Base-by-base conservation (phyloP, 2,329 filamentous ascomycete species). In the Fusarium albidum region DNA sequence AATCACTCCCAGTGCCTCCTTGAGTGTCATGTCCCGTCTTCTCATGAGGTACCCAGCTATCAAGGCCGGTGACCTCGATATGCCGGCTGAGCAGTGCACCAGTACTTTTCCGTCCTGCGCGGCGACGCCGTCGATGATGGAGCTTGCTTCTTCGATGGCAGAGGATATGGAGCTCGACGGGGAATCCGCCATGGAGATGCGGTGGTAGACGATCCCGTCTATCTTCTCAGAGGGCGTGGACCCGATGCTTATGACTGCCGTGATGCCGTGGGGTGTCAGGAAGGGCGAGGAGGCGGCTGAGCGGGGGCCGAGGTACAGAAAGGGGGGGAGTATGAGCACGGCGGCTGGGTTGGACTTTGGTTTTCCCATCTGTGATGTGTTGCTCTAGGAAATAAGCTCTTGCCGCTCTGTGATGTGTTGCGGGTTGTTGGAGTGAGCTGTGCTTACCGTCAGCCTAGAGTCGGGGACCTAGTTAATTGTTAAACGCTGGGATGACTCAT, bases 101-200 rank as follows among this genome's bases (percentile, higher is more conserved):
- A 43, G 13, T 1, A 43, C 28, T 12, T 32, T 43, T 33, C 28
- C 29, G 11, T 12, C 18, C 32, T 17, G 12, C 12, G 9, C 29
- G 29, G 40, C 27, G 10, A 33, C 28, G 18, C 18, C 10, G 18
- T 26, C 13, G 14, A 43, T 25, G 3, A 43, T 43, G 10, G 25
- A 14, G 6, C 3, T 4, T 6, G 29, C 27, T 25, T 9, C n/a
- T 33, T 33, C 15, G 9, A 32, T 25, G 5, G 27, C 5, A 15
- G 25, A 28, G 17, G 28, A 25, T 43, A 43, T 43, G 6, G 40
- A 11, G 5, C 28, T 9, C 8, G 40, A 43, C 4, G 28, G 12
- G 2, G 40, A 43, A 14, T 43, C 40, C 13, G 25, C 40, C 28
- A 43, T 43, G 13, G 40, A 32, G 29, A 43, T 43, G 14, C 40